Evolutionary conservation across 306 rosid genomes (phyloP).

Genomic region (Benincasa hispida): DNA sequence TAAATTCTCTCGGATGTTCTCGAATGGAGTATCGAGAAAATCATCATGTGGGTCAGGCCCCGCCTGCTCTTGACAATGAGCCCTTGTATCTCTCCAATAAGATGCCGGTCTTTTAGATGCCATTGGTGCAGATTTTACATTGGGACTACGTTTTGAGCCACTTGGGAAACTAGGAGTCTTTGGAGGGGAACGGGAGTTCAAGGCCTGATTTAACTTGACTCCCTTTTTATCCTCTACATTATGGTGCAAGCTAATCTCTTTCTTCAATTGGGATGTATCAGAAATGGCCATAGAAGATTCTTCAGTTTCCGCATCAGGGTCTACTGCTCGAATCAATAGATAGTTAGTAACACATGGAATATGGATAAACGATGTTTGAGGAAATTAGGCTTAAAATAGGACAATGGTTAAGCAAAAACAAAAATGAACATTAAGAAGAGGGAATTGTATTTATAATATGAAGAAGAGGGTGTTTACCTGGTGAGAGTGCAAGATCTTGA

Average conservation of each 20-base stretch:
- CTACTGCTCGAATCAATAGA: conserved; percentile 16
- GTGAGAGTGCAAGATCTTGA: conserved; percentile 25
- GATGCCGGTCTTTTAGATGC: conserved; percentile 60
- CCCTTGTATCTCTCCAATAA: conserved; percentile 69
- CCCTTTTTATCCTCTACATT: conserved; percentile 23
- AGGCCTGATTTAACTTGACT: conserved; percentile 12
- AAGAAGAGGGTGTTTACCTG: conserved; percentile 22
- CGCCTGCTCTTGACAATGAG: conserved; percentile 51
- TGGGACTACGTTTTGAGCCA: conserved; percentile 26
- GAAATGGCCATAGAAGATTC: conserved; percentile 20
- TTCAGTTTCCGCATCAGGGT: conserved; percentile 25
- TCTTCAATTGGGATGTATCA: conserved; percentile 24
- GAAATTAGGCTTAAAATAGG: neutral
- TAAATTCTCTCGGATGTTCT: conserved; percentile 56
- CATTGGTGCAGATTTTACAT: conserved; percentile 24
- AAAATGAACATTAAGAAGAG: neutral
- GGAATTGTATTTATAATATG: neutral
- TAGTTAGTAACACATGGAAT: neutral
- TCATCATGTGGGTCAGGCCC: conserved; percentile 81
- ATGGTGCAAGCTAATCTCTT: conserved; percentile 12
- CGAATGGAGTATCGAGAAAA: conserved; percentile 87
- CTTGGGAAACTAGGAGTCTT: conserved; percentile 17
- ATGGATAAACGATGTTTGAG: neutral
- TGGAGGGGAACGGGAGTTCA: conserved; percentile 15
- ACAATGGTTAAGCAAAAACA: neutral